A percentile compares a stretch with the other conserved stretches of the same genome.
phyloP scores from a whole-genome alignment of 306 rosid species.

The Psophocarpus tetragonolobus region DNA sequence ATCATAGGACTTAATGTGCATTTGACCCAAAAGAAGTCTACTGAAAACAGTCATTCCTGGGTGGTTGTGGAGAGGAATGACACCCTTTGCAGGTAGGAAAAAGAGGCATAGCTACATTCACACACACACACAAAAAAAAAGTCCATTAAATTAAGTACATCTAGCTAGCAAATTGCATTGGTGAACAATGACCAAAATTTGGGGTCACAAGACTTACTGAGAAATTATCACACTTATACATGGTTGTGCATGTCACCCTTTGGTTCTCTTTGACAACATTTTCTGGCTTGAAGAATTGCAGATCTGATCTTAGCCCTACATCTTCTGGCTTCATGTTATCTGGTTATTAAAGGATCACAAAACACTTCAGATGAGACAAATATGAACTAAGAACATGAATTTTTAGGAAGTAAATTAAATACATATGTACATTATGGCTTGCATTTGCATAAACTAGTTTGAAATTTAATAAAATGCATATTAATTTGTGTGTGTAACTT shows the following conservation, averaged over 20 bases:
- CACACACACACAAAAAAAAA: background rate
- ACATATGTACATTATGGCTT: background rate
- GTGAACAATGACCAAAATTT: background rate
- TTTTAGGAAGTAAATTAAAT: background rate
- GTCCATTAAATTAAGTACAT: background rate
- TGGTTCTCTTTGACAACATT: conserved; percentile 38
- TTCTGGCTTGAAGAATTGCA: conserved; percentile 60
- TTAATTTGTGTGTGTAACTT: background rate
- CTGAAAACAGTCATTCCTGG: conserved; percentile 88
- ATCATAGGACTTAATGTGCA: conserved; percentile 79
- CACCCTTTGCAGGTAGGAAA: conserved; percentile 61
- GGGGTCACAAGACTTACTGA: conserved; percentile 44
- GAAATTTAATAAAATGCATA: background rate
- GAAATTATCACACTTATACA: conserved; percentile 57
- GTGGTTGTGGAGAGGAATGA: conserved; percentile 81
- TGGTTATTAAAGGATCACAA: conserved; percentile 22
- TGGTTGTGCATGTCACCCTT: conserved; percentile 60
- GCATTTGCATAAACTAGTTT: background rate
- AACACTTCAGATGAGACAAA: background rate
- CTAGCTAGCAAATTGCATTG: background rate
- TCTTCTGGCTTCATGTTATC: conserved; percentile 64
- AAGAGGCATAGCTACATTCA: conserved; percentile 52
- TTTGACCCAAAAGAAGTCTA: conserved; percentile 61
- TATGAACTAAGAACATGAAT: background rate
- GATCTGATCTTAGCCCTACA: conserved; percentile 49